These are phyloP conservation scores for Boletus semigastroideus DNA, from an alignment of 1,284 basidiomycete species.

Conservation along the genomic window DNA sequence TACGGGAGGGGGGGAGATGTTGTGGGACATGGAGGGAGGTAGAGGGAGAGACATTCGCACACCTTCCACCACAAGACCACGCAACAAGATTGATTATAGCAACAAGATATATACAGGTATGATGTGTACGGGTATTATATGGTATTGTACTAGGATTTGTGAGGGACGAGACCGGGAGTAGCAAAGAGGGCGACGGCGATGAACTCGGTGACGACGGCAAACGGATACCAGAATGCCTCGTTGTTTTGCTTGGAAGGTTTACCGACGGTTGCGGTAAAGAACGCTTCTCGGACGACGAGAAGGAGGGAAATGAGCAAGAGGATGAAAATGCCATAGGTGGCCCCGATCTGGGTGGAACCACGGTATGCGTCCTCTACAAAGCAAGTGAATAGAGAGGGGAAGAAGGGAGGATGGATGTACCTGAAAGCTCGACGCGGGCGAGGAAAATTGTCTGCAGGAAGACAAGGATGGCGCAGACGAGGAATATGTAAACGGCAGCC, in stretches of 20 bases:
- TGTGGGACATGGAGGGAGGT: slow-evolving; percentile 30
- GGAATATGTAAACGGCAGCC: slow-evolving; percentile 44
- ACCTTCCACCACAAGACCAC: slow-evolving; percentile 22
- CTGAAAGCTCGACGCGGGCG: slow-evolving; percentile 22
- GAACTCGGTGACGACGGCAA: slow-evolving; percentile 44
- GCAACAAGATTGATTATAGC: slow-evolving; percentile 3
- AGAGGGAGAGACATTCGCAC: slow-evolving; percentile 18
- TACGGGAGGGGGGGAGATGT: slow-evolving; percentile 33
- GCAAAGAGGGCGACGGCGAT: slow-evolving; percentile 41
- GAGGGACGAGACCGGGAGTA: slow-evolving; percentile 40
- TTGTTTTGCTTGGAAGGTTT: slow-evolving; percentile 31
- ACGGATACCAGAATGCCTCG: slow-evolving; percentile 52
- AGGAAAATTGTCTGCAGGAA: slow-evolving; percentile 31
- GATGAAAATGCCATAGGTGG: slow-evolving; percentile 35
- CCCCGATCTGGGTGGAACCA: slow-evolving; percentile 28
- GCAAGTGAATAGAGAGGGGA: background rate
- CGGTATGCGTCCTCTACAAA: slow-evolving; percentile 11
- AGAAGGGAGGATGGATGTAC: slow-evolving; percentile 4
- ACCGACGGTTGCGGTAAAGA: slow-evolving; percentile 38
- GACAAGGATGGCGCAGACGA: slow-evolving; percentile 42
- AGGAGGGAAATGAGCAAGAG: slow-evolving; percentile 39
- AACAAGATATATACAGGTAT: background rate
- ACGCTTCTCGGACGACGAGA: slow-evolving; percentile 43
- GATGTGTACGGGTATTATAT: background rate
- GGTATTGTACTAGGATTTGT: background rate